Evolutionary conservation across 345 rosid species (phyloP), one percentile per base, ranked within the genome.

Genomic region (Brassica incana): DNA sequence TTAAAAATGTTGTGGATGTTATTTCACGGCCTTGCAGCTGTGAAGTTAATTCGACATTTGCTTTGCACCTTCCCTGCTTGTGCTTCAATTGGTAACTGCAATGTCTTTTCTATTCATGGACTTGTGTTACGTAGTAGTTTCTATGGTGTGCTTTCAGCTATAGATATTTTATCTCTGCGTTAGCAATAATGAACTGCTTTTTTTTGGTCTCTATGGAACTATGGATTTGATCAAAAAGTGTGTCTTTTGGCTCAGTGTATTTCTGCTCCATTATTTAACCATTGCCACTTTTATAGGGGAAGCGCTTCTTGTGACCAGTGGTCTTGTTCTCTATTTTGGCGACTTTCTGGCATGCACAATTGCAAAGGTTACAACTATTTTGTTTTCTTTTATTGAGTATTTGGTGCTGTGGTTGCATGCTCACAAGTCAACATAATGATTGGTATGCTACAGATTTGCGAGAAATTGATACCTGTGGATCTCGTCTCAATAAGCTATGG

Each of bases 321-420:
- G 98, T 70, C 96, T 95, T 82, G 93, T 95, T 72, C 93, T 93
- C 78, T 91, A 91, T 86, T 88, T 85, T 68, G 96, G 96, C 29
- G 99, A 95, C 84, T 85, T 93, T 88, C 71, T 91, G 87, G 92
- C 93, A 4, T 85, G 87, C 76, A 89, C 97, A 10, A 78, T 88
- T 69, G 63, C 85, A 54, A 91, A 93, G 98, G 98, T 88, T 82
- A 76, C 86, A 18, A 1, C 64, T 36, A 7, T 29, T 75, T 78
- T 6, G 9, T 54, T 54, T 16, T 54, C 60, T 8, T 54, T 54
- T 23, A 16, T 54, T 7, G 61, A 54, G 25, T 54, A 54, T 54
- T 52, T 52, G 59, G 56, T 50, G 15, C 6, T 50, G 16, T 52
- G 59, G 10, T 16, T 54, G 78, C 58, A 27, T 75, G 65, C 35